Base-by-base conservation (phyloP, 768 basidiomycete genomes). In the Lactarius hatsudake region DNA sequence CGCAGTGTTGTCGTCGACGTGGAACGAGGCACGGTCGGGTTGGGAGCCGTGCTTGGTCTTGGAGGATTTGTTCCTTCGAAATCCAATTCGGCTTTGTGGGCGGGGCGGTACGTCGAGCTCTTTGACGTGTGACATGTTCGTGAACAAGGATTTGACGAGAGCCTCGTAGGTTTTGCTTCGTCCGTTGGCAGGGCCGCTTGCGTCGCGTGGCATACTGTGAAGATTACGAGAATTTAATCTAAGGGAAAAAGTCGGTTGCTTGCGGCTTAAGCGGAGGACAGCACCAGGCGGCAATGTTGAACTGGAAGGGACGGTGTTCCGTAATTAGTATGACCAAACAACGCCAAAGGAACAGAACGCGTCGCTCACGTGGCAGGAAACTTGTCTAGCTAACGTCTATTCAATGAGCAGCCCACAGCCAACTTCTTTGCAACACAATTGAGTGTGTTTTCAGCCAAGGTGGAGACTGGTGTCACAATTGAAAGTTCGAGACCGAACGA, bases 61-160 rank as follows among this genome's bases (percentile, higher is more conserved):
- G 12, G 30, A 17, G 17, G 56, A 17, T 9, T 51, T 62, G 9
- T 54, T 54, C 30, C 51, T 56, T 48, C 58, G 55, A 48, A 71
- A 71, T 42, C 69, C 69, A 28, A 71, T 71, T n/a, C 69, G 67
- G 32, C 69, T 71, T 62, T 61, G 69, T 32, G 69, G 68, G 69
- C 69, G 69, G 51, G 69, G 63, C 26, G 68, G 68, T 26, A 65
- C 7, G 8, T 71, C 67, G 5, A 57, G 42, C 17, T 68, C 69
- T 23, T 61, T 61, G 42, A 43, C 40, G 67, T 61, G 67, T 42
- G 69, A 54, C 30, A 65, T 64, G 20, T 62, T 65, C n/a, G 68
- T 71, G 58, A 71, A 71, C 36, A 71, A 20, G 43, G 69, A 71
- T 59, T 69, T 71, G 57, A 71, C 69, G 17, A 71, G 64, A 20